Evolutionary conservation across 2,329 filamentous ascomycete species (phyloP).

Genomic region (Paracamarosporium sp.): DNA sequence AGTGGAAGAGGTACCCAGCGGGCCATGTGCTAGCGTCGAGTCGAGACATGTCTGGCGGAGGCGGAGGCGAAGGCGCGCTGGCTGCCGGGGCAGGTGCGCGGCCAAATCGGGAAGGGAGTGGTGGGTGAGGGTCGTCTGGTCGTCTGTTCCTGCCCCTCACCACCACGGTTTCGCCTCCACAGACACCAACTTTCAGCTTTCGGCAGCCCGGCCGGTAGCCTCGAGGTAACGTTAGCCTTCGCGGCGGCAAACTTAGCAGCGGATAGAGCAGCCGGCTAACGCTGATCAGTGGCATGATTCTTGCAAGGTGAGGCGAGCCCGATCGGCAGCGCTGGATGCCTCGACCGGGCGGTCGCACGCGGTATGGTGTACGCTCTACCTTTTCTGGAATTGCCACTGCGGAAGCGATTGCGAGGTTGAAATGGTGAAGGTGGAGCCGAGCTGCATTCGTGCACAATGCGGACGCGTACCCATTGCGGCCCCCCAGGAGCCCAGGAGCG

Average conservation of each 20-base stretch:
- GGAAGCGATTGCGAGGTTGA: slow-evolving; percentile 25
- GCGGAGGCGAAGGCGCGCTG: neutral
- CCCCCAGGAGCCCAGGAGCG: neutral
- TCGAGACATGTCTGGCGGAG: neutral
- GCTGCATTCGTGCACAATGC: neutral
- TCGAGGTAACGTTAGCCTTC: neutral
- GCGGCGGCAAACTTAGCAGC: slow-evolving; percentile 5
- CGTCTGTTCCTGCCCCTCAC: slow-evolving; percentile 5
- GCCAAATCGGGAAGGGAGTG: slow-evolving; percentile 6
- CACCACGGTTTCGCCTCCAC: neutral
- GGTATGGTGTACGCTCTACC: slow-evolving; percentile 7
- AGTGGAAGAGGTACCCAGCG: no score
- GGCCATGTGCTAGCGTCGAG: no score
- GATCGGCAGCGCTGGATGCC: slow-evolving; percentile 11
- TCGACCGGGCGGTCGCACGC: neutral
- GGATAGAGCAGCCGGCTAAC: slow-evolving; percentile 10
- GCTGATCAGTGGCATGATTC: slow-evolving; percentile 36
- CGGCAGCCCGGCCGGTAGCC: neutral
- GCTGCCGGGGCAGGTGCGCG: slow-evolving; percentile 2
- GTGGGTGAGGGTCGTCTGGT: slow-evolving; percentile 5
- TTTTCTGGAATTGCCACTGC: neutral
- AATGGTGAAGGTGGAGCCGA: slow-evolving; percentile 29
- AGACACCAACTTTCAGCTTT: neutral
- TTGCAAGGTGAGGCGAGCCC: slow-evolving; percentile 22
- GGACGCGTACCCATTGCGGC: neutral